These are phyloP conservation scores for Ascochyta clinopodiicola DNA, from an alignment of 2,329 filamentous ascomycete species.

Conservation along the genomic window DNA sequence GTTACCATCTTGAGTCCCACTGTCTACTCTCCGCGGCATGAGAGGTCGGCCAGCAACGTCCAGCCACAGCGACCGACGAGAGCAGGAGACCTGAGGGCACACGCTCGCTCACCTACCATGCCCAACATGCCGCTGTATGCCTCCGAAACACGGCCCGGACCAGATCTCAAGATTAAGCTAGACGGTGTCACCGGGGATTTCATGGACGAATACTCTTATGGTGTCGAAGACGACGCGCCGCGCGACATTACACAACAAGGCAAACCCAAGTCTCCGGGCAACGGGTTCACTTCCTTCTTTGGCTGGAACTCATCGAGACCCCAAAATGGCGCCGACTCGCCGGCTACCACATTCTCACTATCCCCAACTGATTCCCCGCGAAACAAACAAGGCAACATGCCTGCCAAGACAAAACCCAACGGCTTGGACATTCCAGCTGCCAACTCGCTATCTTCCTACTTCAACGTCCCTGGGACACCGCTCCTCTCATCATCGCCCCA, in stretches of 20 bases:
- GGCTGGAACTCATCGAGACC: conserved; percentile 66
- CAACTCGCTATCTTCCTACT: conserved; percentile 55
- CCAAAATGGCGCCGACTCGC: conserved; percentile 61
- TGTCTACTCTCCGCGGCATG: conserved; percentile 40
- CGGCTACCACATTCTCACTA: conserved; percentile 67
- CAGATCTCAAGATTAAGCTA: conserved; percentile 44
- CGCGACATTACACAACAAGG: conserved; percentile 29
- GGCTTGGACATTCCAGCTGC: conserved; percentile 60
- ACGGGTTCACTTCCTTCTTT: conserved; percentile 70
- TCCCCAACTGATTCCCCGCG: conserved; percentile 66
- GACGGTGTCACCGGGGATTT: conserved; percentile 48
- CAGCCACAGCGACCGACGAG: conserved; percentile 36
- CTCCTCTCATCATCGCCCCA: conserved; percentile 52
- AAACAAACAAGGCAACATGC: conserved; percentile 35
- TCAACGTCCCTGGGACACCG: conserved; percentile 56
- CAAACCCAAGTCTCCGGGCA: conserved; percentile 54
- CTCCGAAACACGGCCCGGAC: conserved; percentile 29
- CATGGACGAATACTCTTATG: conserved; percentile 45
- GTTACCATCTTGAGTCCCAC: conserved; percentile 20
- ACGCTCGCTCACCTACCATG: conserved; percentile 48
- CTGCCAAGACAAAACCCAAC: conserved; percentile 50
- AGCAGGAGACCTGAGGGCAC: conserved; percentile 36
- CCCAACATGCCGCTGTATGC: conserved; percentile 47
- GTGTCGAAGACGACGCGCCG: conserved; percentile 33
- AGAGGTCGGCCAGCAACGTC: conserved; percentile 44